Percentiles rank a stretch among this genome's conserved stretches.
Evolutionary conservation across 2,329 filamentous ascomycete species (phyloP).

Genomic region (Trichoderma breve): DNA sequence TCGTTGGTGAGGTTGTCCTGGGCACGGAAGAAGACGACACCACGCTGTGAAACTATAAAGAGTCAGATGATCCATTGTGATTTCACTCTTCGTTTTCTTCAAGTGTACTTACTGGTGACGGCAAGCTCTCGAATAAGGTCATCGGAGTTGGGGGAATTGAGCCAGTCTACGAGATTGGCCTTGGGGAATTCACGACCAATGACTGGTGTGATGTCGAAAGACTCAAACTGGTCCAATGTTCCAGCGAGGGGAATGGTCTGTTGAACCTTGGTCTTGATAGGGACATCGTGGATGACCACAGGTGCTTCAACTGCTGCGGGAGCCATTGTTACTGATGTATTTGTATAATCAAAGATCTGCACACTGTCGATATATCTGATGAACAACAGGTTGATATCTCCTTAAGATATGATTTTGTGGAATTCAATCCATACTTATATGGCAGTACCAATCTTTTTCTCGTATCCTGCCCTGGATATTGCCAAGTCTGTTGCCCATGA

Average conservation of each 20-base stretch:
- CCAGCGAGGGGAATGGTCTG: constrained; percentile 45
- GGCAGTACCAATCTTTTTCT: background rate
- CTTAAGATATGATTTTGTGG: background rate
- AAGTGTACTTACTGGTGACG: constrained; percentile 54
- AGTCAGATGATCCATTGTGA: background rate
- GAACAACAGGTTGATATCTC: background rate
- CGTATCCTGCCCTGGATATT: background rate
- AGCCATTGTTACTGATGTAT: constrained; percentile 17
- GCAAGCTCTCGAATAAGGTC: constrained; percentile 64
- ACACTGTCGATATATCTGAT: background rate
- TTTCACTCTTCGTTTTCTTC: background rate
- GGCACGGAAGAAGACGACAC: constrained; percentile 68
- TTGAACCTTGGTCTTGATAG: constrained; percentile 16
- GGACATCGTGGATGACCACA: constrained; percentile 8
- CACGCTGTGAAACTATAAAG: constrained; percentile 60
- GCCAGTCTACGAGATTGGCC: constrained; percentile 58
- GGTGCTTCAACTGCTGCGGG: constrained; percentile 20
- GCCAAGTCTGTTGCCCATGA: background rate
- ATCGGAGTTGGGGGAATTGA: constrained; percentile 61
- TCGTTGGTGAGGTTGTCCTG: constrained; percentile 61
- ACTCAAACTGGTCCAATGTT: constrained; percentile 49
- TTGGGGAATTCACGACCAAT: constrained; percentile 62
- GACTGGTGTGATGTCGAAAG: constrained; percentile 58
- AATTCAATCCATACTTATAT: background rate
- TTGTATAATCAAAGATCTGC: background rate